A percentile compares a stretch with the other conserved stretches of the same genome.
Evolutionary conservation across 2,329 filamentous ascomycete species (phyloP).

Genomic region (Fusarium caatingaense): DNA sequence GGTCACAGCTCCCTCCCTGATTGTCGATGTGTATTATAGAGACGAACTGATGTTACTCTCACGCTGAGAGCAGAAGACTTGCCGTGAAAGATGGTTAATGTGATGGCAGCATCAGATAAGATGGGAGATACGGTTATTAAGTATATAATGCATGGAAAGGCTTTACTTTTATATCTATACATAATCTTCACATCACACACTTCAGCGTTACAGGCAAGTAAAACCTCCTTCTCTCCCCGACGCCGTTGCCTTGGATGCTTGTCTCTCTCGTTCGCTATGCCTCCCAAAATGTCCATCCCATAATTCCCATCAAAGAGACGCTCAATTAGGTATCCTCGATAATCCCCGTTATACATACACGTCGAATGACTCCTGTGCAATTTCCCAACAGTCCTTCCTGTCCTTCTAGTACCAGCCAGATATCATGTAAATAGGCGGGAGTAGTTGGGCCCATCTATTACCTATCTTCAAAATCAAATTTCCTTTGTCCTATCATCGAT

Average conservation of each 20-base stretch:
- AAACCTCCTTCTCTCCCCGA: conserved; percentile 1
- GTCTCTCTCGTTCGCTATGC: conserved; percentile 30
- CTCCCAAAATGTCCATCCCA: conserved; percentile 20
- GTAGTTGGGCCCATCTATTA: background rate
- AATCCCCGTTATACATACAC: conserved; percentile 37
- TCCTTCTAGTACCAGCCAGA: conserved; percentile 15
- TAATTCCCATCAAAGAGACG: conserved; percentile 33
- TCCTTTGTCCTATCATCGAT: background rate
- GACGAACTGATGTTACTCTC: background rate
- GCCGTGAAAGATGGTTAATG: too few species aligned
- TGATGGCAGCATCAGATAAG: background rate
- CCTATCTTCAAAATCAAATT: background rate
- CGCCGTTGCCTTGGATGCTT: conserved; percentile 21
- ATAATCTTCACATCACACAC: conserved; percentile 22
- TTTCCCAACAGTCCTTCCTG: conserved; percentile 18
- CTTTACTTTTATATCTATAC: conserved; percentile 36
- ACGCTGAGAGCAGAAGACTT: background rate
- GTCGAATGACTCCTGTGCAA: conserved; percentile 22
- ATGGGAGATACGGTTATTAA: background rate
- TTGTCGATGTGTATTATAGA: background rate
- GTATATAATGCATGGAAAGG: background rate
- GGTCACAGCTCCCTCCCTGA: background rate
- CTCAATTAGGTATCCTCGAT: conserved; percentile 40
- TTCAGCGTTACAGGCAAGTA: conserved; percentile 6
- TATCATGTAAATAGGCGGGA: conserved; percentile 10